Evolutionary conservation across 179 eudicot species (phyloP), one percentile per base, ranked within the genome.

Genomic region (Silene noctiflora): DNA sequence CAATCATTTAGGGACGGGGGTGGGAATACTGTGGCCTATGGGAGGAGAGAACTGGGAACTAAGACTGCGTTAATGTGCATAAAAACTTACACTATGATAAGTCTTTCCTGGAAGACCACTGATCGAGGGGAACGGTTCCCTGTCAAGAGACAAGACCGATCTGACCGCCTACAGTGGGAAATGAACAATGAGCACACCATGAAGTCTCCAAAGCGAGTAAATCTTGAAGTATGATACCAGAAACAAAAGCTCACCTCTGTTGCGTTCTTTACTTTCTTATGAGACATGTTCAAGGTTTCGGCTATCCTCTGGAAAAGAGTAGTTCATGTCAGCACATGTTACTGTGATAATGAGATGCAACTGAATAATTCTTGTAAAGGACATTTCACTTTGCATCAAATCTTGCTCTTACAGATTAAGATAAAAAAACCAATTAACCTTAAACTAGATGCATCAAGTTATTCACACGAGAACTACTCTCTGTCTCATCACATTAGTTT

Each of bases 221-320:
- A 35, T 44, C 22, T 31, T 59, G 0, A 74, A 22, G 9, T 51
- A 33, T 11, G 13, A 20, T 21, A 8, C 17, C 11, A 67, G 73
- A 39, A 72, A 60, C 3, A 71, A 25, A 39, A 13, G 68, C 65
- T 64, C 48, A 79, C 99, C 98, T 91, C 90, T 59, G 91, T 93
- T 44, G 99, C 98, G 80, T 95, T 93, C 84, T 82, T 87, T 75
- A 95, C 87, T 88, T 95, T 95, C 90, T 87, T 88, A 39, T 86
- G 90, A 3, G 99, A 88, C 89, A 95, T 87, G 85, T 93, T 91
- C 67, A 95, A 83, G 76, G 84, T 69, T 85, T 88, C 99, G 24
- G 99, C 95, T 83, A 95, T 87, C 42, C 71, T 95, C 99, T 91
- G 91, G 44, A 78, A 69, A 55, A 69, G 35, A 62, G 75, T 64